These are phyloP conservation scores for Mycena sp. DNA, from an alignment of 1,284 basidiomycete species.

Conservation along the genomic window DNA sequence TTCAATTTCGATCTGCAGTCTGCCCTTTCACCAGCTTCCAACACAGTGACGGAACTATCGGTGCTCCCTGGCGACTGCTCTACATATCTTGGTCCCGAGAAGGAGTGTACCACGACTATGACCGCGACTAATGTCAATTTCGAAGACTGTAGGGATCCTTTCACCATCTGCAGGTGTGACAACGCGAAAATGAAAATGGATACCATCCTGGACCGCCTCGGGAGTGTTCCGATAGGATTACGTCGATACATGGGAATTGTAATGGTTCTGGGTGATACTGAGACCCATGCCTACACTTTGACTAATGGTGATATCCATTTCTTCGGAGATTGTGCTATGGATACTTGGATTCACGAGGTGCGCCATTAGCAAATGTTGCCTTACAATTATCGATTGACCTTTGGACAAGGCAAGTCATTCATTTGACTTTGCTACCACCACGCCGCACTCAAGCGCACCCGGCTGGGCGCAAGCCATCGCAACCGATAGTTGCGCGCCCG, in stretches of 20 bases:
- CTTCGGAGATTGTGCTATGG: conserved; percentile 34
- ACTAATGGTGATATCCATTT: conserved; percentile 41
- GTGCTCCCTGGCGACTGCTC: background rate
- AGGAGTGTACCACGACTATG: conserved; percentile 4
- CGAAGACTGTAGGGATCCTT: conserved; percentile 22
- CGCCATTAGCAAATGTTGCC: background rate
- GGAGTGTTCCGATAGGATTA: conserved; percentile 26
- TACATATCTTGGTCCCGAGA: background rate
- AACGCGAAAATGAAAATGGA: conserved; percentile 22
- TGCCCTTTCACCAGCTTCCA: conserved; percentile 8
- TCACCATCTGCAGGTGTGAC: conserved; percentile 20
- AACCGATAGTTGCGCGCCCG: conserved; percentile 38
- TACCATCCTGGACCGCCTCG: conserved; percentile 21
- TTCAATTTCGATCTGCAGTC: conserved; percentile 8
- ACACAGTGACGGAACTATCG: background rate
- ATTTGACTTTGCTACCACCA: conserved; percentile 37
- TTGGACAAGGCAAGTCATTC: conserved; percentile 36
- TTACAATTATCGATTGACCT: background rate
- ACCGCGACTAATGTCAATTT: conserved; percentile 6
- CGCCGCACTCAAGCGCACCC: conserved; percentile 19
- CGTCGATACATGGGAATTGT: conserved; percentile 23
- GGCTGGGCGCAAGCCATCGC: conserved; percentile 33
- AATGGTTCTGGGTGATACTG: conserved; percentile 6
- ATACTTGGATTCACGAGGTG: conserved; percentile 44
- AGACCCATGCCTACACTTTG: conserved; percentile 36